Base-by-base conservation (phyloP, 192 early-diverging fungal genomes). In the Backusella australiensis region DNA sequence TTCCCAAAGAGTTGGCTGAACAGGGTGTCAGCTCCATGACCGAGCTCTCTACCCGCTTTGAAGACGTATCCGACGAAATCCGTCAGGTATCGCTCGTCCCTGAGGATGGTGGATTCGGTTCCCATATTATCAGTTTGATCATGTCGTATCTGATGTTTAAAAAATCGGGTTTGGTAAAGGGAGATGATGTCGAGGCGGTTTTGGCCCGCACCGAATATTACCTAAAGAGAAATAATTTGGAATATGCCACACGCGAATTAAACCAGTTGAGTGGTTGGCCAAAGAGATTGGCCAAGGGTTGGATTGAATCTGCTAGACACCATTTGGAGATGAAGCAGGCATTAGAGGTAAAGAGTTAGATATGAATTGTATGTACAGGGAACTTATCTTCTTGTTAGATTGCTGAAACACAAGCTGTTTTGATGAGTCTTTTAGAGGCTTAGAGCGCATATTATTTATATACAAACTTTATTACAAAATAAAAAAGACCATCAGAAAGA, bases 201-300 rank as follows among this genome's bases (percentile, higher is more conserved):
- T 82, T 97, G 56, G 89, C 96, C 7, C 90, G 97, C 34, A 80
- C 92, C 9, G 84, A 92, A 73, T 89, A 90, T 81, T 92, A 93
- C 81, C 83, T 99, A 71, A 75, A 85, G 69, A 87, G 89, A 69
- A 89, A 90, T 26, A 94, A 99, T 82, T 80, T 99, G 71, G 96
- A 98, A 59, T 83, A 84, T 72, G 96, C 96, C 12, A 83, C 94
- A 15, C 89, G 97, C 77, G 96, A 99, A 80, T 81, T 98, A 74
- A 98, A 98, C 84, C 96, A 96, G 19, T 85, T 99, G 49, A 91
- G 81, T 59, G 96, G 97, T 9, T 99, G 97, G 97, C 89, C 94
- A 15, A 93, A 93, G 83, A 85, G 83, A 77, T 82, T 99, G 66
- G 92, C 95, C n/a, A 80, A 85, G 79, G 96, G 96, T 83, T 99